A percentile compares a stretch with the other conserved stretches of the same genome.
These are phyloP conservation scores for Bolboschoenoplectus hybrid DNA, from an alignment of 202 grass and related monocot species.

Conservation along the genomic window DNA sequence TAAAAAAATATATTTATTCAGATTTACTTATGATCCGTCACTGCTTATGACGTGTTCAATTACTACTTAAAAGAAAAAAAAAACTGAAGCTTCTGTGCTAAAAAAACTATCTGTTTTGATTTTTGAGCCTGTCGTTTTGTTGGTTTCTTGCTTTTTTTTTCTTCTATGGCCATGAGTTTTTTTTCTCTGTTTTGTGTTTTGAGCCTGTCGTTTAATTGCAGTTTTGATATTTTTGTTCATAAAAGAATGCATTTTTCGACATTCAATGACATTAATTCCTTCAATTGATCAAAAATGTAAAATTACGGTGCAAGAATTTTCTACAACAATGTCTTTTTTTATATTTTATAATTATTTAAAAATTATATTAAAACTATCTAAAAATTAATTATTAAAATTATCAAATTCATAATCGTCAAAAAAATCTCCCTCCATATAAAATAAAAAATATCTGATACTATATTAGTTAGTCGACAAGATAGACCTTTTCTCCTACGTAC, in stretches of 20 bases:
- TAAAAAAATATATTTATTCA: too few species aligned
- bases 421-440: too few species aligned
- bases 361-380: too few species aligned
- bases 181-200: too few species aligned
- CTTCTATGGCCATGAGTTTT: not conserved
- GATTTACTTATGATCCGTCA: too few species aligned
- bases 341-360: too few species aligned
- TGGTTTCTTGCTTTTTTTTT: not conserved
- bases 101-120: not conserved
- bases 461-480: slow-evolving; percentile 36
- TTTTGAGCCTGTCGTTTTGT: not conserved
- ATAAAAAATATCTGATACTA: not conserved
- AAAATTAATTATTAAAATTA: too few species aligned
- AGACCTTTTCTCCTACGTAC: slow-evolving; percentile 33
- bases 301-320: not conserved
- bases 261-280: not conserved
- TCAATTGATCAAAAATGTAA: not conserved
- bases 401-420: too few species aligned
- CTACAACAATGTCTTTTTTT: not conserved
- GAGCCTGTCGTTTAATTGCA: not conserved
- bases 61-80: not conserved
- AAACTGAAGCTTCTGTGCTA: not conserved
- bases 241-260: not conserved
- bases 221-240: not conserved
- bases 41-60: too few species aligned